Conservation (phyloP, 108 stramenopile species). For the Skeletonema potamos region DNA sequence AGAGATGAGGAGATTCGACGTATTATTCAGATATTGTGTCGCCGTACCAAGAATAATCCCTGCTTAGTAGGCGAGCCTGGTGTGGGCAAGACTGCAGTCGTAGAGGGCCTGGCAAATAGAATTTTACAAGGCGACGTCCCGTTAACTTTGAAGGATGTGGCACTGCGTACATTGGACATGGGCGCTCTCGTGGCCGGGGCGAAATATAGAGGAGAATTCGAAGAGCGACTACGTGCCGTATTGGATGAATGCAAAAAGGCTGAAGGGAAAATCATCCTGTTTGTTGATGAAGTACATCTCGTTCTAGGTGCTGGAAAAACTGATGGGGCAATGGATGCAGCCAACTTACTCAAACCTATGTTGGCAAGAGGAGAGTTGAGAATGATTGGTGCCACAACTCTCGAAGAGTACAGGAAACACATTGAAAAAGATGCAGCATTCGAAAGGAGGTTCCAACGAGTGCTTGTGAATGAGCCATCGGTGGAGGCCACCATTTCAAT, state of each 20-base stretch:
- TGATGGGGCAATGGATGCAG: slow-evolving; percentile 97
- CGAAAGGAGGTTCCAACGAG: slow-evolving; percentile 96
- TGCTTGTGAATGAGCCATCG: slow-evolving; percentile 85
- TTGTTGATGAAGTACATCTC: slow-evolving; percentile 97
- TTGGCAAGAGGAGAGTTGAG: slow-evolving; percentile 95
- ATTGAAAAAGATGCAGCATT: slow-evolving; percentile 97
- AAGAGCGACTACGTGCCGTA: slow-evolving; percentile 94
- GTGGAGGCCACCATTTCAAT: slow-evolving; percentile 95
- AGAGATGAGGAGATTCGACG: slow-evolving; percentile 95
- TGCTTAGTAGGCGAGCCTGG: slow-evolving; percentile 91
- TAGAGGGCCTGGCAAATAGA: slow-evolving; percentile 94
- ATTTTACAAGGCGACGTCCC: slow-evolving; percentile 95
- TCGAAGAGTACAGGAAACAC: slow-evolving; percentile 93
- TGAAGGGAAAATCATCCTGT: slow-evolving; percentile 90
- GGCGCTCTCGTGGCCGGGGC: slow-evolving; percentile 97
- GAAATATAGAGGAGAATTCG: slow-evolving; percentile 98
- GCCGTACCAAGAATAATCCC: slow-evolving; percentile 97
- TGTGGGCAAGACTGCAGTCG: slow-evolving; percentile 96
- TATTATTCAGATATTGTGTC: slow-evolving; percentile 90
- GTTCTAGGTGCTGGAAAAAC: slow-evolving; percentile 94
- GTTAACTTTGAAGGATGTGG: slow-evolving; percentile 84
- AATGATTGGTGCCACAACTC: slow-evolving; percentile 97
- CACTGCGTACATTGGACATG: slow-evolving; percentile 92
- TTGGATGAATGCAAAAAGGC: slow-evolving; percentile 92
- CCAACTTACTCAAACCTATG: slow-evolving; percentile 97